A percentile compares a stretch with the other conserved stretches of the same genome.
phyloP scores from a whole-genome alignment of 164 flowering plant species.

The Aristolochia californica region DNA sequence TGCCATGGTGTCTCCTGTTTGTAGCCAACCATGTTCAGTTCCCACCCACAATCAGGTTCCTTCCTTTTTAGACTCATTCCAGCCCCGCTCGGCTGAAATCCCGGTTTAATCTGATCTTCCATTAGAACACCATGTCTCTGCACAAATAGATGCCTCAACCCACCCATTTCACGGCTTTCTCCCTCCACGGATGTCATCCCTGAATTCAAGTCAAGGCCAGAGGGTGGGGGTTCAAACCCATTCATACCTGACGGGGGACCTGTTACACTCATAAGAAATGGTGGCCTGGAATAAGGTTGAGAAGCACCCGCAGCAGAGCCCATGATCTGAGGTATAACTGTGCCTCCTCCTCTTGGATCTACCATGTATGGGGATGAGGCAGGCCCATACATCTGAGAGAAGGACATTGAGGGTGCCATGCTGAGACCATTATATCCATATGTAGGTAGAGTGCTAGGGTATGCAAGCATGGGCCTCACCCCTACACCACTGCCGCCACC shows the following conservation, averaged over 20 bases:
- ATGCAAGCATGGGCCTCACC: constrained; percentile 28
- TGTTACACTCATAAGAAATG: constrained; percentile 38
- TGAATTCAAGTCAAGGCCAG: constrained; percentile 48
- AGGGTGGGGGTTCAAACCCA: constrained; percentile 30
- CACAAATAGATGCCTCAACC: constrained; percentile 22
- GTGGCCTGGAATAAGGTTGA: constrained; percentile 31
- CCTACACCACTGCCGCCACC: constrained; percentile 24
- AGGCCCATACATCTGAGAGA: constrained; percentile 38
- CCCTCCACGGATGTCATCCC: constrained; percentile 30
- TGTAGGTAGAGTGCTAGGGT: constrained; percentile 26
- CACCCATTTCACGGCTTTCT: constrained; percentile 22
- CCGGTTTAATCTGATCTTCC: constrained; percentile 39
- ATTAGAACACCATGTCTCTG: constrained; percentile 30
- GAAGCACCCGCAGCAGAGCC: constrained; percentile 30
- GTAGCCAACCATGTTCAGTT: constrained; percentile 25
- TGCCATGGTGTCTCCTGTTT: constrained; percentile 57
- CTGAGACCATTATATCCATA: constrained; percentile 28
- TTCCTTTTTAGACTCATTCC: constrained; percentile 48
- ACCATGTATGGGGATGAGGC: constrained; percentile 49
- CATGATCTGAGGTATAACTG: constrained; percentile 44
- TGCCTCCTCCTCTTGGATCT: constrained; percentile 55
- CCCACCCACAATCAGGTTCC: constrained; percentile 80
- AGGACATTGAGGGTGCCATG: constrained; percentile 20
- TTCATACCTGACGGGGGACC: constrained; percentile 21
- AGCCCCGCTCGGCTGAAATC: constrained; percentile 31